Conservation (phyloP, 2,329 filamentous ascomycete species). For the Neofusicoccum sp. region DNA sequence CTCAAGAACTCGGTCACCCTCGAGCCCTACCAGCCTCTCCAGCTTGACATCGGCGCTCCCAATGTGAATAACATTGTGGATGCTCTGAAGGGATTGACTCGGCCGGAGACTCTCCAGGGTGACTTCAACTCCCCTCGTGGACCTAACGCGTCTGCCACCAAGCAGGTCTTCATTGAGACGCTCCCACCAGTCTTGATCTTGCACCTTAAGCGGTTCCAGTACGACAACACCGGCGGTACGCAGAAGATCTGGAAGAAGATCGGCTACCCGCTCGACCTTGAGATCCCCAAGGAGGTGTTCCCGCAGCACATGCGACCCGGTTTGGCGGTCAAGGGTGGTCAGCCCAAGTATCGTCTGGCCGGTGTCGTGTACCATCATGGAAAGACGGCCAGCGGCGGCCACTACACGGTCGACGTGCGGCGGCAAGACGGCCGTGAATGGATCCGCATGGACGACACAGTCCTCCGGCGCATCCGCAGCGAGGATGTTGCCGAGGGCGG, state of each 20-base stretch:
- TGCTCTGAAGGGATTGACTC: conserved; percentile 81
- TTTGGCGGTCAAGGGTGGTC: conserved; percentile 65
- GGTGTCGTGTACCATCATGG: conserved; percentile 97
- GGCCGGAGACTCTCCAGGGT: conserved; percentile 80
- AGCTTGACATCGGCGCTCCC: conserved; percentile 88
- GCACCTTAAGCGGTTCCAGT: conserved; percentile 96
- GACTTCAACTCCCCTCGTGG: conserved; percentile 82
- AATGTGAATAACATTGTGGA: conserved; percentile 90
- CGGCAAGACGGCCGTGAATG: conserved; percentile 94
- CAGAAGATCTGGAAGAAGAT: conserved; percentile 99
- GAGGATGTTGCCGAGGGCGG: conserved; percentile 89
- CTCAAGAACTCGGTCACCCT: conserved; percentile 88
- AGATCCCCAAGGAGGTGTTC: conserved; percentile 89
- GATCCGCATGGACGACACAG: conserved; percentile 93
- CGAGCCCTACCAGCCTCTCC: conserved; percentile 91
- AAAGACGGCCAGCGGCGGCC: conserved; percentile 92
- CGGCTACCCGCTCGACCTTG: conserved; percentile 90
- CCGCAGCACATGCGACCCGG: conserved; percentile 72
- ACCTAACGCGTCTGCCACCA: conserved; percentile 76
- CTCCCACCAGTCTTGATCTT: conserved; percentile 90
- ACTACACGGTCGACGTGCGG: conserved; percentile 96
- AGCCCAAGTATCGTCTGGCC: conserved; percentile 83
- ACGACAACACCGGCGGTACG: conserved; percentile 82
- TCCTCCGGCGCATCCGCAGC: conserved; percentile 79
- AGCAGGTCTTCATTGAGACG: conserved; percentile 92